Evolutionary conservation across 495 filamentous ascomycete genomes (phyloP), one percentile per base, ranked within the genome.

Genomic region (Penicillium bialowiezense): DNA sequence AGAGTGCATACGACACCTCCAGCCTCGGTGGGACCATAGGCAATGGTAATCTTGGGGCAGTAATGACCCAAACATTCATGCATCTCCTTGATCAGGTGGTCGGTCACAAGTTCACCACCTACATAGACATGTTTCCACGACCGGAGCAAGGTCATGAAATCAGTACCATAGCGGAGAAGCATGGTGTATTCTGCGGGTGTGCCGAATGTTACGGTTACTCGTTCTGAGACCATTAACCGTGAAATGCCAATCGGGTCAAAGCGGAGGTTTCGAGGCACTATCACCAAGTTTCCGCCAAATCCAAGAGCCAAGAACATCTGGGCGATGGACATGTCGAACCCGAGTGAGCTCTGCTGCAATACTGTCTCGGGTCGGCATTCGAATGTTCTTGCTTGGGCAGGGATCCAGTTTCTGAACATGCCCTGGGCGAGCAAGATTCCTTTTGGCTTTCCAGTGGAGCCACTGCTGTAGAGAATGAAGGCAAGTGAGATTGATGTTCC

Each of bases 131-230:
- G 39, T 1, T 31, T 21, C 70, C 68, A 72, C 7, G 3, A 21
- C n/a, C n/a, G n/a, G n/a, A n/a, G n/a, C n/a, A n/a, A n/a, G n/a
- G n/a, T n/a, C n/a, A n/a, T n/a, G n/a, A n/a, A n/a, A n/a, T n/a
- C n/a, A n/a, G n/a, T n/a, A n/a, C n/a, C n/a, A n/a, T n/a, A n/a
- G n/a, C n/a, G n/a, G n/a, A n/a, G n/a, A 69, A 63, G 69, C 2
- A 50, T 35, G 0, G 34, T 28, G 43, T 76, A 76, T 48, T 76
- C 73, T 0, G 71, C 62, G 0, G 73, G 73, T 1, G 70, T 71
- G 0, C 55, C 66, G n/a, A 50, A 43, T 12, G 71, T 72, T 42
- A 57, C 68, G 0, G 70, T 66, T 12, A 76, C 54, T 0, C 10
- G 2, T 10, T 73, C 14, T 2, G 62, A 24, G 5, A 0, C 8